phyloP scores from a whole-genome alignment of 208 protist species.

The Phytomonas sp. region DNA sequence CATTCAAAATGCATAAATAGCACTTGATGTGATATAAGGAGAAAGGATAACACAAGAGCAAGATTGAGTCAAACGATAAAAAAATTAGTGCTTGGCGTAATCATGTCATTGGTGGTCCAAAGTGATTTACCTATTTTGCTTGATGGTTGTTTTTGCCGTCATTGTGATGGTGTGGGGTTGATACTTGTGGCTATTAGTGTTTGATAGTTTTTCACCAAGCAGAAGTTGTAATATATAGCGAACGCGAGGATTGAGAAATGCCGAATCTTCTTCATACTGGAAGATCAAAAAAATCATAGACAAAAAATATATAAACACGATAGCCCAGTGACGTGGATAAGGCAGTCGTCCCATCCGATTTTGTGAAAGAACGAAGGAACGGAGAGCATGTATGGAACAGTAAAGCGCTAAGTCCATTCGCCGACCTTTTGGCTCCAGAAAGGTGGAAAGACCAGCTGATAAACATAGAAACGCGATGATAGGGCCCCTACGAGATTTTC shows the following conservation, averaged over 20 bases:
- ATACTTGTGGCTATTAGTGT: neutral
- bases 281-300: constrained; percentile 69
- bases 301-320: constrained; percentile 66
- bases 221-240: constrained; percentile 37
- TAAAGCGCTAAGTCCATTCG: constrained; percentile 82
- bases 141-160: neutral
- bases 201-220: constrained; percentile 31
- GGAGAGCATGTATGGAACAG: constrained; percentile 66
- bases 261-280: constrained; percentile 72
- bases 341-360: constrained; percentile 60
- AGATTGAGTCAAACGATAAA: neutral
- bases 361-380: constrained; percentile 72
- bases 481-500: constrained; percentile 39
- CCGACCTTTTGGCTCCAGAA: constrained; percentile 76
- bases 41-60: neutral
- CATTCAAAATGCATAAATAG: neutral
- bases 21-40: neutral
- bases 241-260: constrained; percentile 48
- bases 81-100: neutral
- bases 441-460: constrained; percentile 47
- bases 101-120: neutral
- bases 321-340: constrained; percentile 60
- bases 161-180: neutral
- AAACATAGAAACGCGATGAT: constrained; percentile 36
- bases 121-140: neutral